A percentile compares a stretch with the other conserved stretches of the same genome.
Conservation (phyloP, 1,284 basidiomycete species). For the Cryptococcus neoformans region DNA sequence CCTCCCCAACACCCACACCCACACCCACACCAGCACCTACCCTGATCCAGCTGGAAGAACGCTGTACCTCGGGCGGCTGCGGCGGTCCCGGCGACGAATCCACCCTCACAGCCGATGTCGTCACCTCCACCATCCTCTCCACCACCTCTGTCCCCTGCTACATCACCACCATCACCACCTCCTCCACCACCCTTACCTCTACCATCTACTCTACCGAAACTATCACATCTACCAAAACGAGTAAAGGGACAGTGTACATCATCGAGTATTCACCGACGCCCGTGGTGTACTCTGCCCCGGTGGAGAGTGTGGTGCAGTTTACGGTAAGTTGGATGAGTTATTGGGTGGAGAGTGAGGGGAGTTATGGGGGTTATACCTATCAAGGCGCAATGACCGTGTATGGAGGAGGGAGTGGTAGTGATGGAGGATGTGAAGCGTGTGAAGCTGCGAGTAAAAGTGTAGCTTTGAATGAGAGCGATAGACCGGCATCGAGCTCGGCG, state of each 20-base stretch:
- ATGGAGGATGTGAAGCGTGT: background rate
- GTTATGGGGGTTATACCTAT: conserved; percentile 12
- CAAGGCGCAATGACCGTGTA: conserved; percentile 4
- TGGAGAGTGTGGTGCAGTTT: conserved; percentile 21
- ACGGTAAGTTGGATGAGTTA: conserved; percentile 23
- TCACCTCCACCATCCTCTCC: conserved; percentile 32
- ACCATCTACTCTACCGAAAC: conserved; percentile 37
- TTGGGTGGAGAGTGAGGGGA: conserved; percentile 20
- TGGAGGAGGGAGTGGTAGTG: background rate
- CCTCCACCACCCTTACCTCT: conserved; percentile 23
- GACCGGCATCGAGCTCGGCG: too few species aligned
- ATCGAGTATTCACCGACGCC: conserved; percentile 30
- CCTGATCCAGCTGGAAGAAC: background rate
- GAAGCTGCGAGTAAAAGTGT: background rate
- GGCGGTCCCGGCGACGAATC: conserved; percentile 13
- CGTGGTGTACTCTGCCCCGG: conserved; percentile 11
- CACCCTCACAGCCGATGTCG: conserved; percentile 21
- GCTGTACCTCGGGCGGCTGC: conserved; percentile 22
- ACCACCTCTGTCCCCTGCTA: conserved; percentile 37
- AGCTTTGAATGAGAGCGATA: too few species aligned
- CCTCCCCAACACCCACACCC: background rate
- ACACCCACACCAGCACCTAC: conserved; percentile 3
- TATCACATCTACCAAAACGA: conserved; percentile 31
- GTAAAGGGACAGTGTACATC: conserved; percentile 30
- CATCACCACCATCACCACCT: conserved; percentile 30